Evolutionary conservation across 2,329 filamentous ascomycete genomes (phyloP).

Genomic region (Colletotrichum chlorophyti): DNA sequence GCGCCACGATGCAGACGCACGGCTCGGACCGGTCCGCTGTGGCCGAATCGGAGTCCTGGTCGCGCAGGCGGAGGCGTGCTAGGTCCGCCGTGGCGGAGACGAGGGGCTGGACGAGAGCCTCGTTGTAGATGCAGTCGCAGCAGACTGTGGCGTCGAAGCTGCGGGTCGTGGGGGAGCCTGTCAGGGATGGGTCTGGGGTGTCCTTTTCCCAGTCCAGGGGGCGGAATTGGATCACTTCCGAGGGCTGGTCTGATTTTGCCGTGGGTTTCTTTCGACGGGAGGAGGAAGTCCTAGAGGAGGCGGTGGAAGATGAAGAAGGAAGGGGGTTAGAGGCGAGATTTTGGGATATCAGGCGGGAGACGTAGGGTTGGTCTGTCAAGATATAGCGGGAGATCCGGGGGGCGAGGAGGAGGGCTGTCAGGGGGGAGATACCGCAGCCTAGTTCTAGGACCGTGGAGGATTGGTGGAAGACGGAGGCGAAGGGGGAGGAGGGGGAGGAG

Average conservation of each 20-base stretch:
- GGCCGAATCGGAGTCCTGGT: slow-evolving; percentile 21
- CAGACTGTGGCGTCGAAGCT: slow-evolving; percentile 79
- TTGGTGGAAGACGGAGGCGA: slow-evolving; percentile 61
- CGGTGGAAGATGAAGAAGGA: slow-evolving; percentile 23
- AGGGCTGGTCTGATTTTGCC: background rate
- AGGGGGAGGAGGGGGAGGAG: slow-evolving; percentile 63
- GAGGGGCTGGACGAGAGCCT: slow-evolving; percentile 80
- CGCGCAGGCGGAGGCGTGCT: slow-evolving; percentile 63
- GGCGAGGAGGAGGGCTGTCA: slow-evolving; percentile 75
- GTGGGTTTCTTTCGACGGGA: slow-evolving; percentile 16
- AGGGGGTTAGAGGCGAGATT: slow-evolving; percentile 73
- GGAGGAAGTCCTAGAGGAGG: background rate
- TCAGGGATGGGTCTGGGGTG: slow-evolving; percentile 53
- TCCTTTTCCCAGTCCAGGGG: slow-evolving; percentile 85
- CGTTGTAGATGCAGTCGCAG: slow-evolving; percentile 96
- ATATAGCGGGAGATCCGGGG: slow-evolving; percentile 70
- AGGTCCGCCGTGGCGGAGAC: slow-evolving; percentile 82
- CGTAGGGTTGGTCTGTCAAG: slow-evolving; percentile 89
- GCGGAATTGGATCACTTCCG: slow-evolving; percentile 58
- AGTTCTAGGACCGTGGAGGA: slow-evolving; percentile 76
- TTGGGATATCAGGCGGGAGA: slow-evolving; percentile 75
- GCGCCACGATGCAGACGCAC: slow-evolving; percentile 81
- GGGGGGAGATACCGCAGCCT: slow-evolving; percentile 84
- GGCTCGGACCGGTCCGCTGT: slow-evolving; percentile 42
- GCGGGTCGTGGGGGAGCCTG: slow-evolving; percentile 39